Conservation (phyloP, 257 asterid species). For the Penstemon davidsonii region DNA sequence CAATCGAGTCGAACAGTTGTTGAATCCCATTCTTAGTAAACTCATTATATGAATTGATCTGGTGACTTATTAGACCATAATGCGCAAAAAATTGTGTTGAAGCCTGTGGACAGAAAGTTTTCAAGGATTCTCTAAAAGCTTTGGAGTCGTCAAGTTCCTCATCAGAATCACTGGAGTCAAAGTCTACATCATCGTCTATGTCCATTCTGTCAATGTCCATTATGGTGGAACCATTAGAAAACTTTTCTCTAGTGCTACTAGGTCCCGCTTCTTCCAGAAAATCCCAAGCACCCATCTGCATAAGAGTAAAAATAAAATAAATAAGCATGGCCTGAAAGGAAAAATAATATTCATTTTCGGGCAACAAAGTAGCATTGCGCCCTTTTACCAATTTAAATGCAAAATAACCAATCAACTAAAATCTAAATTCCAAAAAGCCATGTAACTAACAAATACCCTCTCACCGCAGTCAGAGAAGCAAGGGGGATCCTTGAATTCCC, state of each 20-base stretch:
- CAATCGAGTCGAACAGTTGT: constrained; percentile 66
- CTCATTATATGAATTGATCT: constrained; percentile 74
- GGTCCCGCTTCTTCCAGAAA: constrained; percentile 48
- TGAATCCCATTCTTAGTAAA: constrained; percentile 72
- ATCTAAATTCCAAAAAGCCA: neutral
- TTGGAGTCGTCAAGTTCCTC: constrained; percentile 45
- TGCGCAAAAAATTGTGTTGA: constrained; percentile 69
- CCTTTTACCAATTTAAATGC: too few species aligned
- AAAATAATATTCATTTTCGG: neutral
- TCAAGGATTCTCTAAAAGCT: constrained; percentile 46
- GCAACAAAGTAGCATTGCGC: too few species aligned
- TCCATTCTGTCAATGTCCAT: constrained; percentile 60
- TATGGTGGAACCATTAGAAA: constrained; percentile 28
- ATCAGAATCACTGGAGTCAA: constrained; percentile 45
- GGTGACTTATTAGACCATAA: constrained; percentile 81
- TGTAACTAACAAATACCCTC: neutral
- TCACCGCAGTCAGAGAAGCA: too few species aligned
- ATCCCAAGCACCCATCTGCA: constrained; percentile 49
- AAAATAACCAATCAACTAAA: neutral
- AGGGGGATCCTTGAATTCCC: too few species aligned
- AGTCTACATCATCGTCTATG: constrained; percentile 45
- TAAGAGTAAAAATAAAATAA: neutral
- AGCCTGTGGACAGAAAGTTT: constrained; percentile 62
- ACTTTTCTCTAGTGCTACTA: constrained; percentile 36
- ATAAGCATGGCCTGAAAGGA: neutral